Base-by-base conservation (phyloP, 2,329 filamentous ascomycete genomes). In the Aspergillus glaucus region DNA sequence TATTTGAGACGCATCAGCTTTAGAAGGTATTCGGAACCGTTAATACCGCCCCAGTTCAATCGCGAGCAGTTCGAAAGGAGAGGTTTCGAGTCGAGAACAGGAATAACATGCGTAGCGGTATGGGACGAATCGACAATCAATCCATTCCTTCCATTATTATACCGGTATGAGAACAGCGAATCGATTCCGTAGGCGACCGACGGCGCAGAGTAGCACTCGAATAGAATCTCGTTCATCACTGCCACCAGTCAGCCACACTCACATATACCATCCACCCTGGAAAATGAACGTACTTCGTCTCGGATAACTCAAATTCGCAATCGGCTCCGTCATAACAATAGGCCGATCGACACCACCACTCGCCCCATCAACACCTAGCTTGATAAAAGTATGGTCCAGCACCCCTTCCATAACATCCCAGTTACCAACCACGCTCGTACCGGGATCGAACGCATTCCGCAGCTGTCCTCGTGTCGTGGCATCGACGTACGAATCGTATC, bases 381-480 rank as follows among this genome's bases (percentile, higher is more conserved):
- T 97, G 57, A 96, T 78, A 67, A 98, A 98, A 39, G 91, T 80
- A 68, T 96, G 96, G 72, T 98, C 93, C 43, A 98, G 73, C 4
- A 96, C 78, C 50, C 92, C 90, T 69, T 98, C 93, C 82, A 95
- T 90, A 30, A 90, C 91, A 69, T 98, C 93, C 90, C 94, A 98
- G 66, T 97, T 97, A 68, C 88, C 91, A 52, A 97, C 83, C 43
- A 98, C 86, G 55, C 91, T 92, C 41, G 86, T 92, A 21, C 91
- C 91, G 2, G 86, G 81, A 67, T 98, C 93, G 61, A 96, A 97
- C 1, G 91, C 86, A 66, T 88, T 87, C 65, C 92, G 86, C 51
- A 95, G 85, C 66, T 97, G 93, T 9, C 90, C 88, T 49, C 88
- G 81, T 19, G 93, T 90, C 1, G 90, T 95, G 22, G 92, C 93